These are phyloP conservation scores for Quercus tomentella DNA, from an alignment of 331 rosid species.

Conservation along the genomic window DNA sequence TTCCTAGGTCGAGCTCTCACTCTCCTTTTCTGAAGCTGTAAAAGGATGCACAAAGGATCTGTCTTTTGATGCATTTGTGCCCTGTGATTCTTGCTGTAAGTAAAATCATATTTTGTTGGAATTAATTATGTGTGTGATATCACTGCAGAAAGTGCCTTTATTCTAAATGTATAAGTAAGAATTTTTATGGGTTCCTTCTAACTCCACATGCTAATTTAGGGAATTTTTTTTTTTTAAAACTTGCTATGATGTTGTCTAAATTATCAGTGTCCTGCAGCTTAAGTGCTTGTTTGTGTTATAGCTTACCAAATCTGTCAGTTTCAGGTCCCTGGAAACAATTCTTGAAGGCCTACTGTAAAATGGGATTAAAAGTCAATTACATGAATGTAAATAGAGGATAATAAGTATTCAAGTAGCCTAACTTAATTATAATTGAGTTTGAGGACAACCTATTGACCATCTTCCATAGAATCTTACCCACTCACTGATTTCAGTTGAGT, in stretches of 20 bases:
- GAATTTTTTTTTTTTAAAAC: neutral
- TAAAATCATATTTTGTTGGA: constrained; percentile 21
- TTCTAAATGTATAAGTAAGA: neutral
- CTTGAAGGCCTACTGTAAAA: neutral
- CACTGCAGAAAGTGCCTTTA: constrained; percentile 2
- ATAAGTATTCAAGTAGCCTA: neutral
- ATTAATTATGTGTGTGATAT: neutral
- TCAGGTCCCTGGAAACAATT: neutral
- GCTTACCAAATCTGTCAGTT: neutral
- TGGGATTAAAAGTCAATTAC: neutral
- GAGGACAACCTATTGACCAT: neutral
- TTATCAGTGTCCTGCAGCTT: neutral
- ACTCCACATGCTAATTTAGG: neutral
- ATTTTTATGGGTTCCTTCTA: neutral
- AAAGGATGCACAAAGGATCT: constrained; percentile 76
- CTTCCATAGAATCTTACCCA: neutral
- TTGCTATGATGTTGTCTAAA: too few species aligned
- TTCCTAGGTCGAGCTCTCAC: constrained; percentile 60
- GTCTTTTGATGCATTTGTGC: constrained; percentile 70
- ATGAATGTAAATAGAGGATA: neutral
- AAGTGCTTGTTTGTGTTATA: neutral
- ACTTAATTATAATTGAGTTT: neutral
- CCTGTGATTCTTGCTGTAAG: constrained; percentile 84
- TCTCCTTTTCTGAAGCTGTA: constrained; percentile 79
- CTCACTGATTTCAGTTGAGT: too few species aligned